Conservation (phyloP, 176 grass and related monocot species). For the Canna indica region DNA sequence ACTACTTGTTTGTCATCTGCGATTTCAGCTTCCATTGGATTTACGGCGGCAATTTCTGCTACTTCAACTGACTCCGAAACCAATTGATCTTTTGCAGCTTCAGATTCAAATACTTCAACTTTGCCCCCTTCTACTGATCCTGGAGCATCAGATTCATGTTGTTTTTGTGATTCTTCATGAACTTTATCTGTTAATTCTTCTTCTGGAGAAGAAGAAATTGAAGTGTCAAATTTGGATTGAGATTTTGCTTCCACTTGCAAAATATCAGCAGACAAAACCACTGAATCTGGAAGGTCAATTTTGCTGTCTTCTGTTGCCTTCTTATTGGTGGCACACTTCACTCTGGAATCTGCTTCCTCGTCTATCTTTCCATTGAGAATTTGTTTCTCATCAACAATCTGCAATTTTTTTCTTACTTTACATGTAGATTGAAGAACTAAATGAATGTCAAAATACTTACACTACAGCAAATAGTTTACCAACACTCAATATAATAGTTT, state of each 20-base stretch:
- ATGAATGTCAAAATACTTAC: neutral
- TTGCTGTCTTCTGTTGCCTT: no score
- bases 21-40: no score
- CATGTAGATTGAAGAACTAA: neutral
- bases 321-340: no score
- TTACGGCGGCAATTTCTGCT: no score
- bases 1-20: no score
- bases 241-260: neutral
- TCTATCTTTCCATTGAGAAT: neutral
- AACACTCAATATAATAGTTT: neutral
- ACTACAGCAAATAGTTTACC: no score
- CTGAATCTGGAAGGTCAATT: neutral
- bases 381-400: neutral
- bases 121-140: no score
- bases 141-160: no score
- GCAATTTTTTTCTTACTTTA: neutral
- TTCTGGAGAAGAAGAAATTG: neutral
- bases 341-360: neutral
- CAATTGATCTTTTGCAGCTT: neutral
- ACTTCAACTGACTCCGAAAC: neutral
- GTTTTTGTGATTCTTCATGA: no score
- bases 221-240: neutral
- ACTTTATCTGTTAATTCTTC: neutral
- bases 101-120: no score
- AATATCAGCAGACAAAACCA: neutral